A percentile compares a stretch with the other conserved stretches of the same genome.
Conservation (phyloP, 2,329 filamentous ascomycete genomes). For the Exserohilum rostratum region DNA sequence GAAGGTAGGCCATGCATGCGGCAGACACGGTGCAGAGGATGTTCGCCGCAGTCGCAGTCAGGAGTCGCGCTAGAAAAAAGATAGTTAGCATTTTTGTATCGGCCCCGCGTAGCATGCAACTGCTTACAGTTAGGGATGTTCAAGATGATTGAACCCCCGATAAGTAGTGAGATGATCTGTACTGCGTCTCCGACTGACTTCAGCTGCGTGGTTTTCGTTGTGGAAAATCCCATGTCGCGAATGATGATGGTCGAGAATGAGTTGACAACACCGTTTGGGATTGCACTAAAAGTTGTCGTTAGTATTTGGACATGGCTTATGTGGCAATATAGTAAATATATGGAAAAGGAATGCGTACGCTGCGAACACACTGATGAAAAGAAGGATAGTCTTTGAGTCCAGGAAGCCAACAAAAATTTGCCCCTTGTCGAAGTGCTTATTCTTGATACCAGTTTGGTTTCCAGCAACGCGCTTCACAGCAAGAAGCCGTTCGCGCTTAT, state of each 20-base stretch:
- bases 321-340: neutral
- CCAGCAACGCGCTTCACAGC: constrained; percentile 51
- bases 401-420: constrained; percentile 55
- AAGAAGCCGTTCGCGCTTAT: constrained; percentile 19
- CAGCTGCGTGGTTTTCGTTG: constrained; percentile 77
- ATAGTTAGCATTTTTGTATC: neutral
- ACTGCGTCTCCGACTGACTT: constrained; percentile 64
- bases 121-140: constrained; percentile 39
- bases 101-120: neutral
- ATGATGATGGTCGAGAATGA: constrained; percentile 59
- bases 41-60: constrained; percentile 32
- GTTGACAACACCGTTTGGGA: constrained; percentile 64
- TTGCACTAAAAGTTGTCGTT: constrained; percentile 11
- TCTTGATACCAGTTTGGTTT: constrained; percentile 59
- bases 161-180: constrained; percentile 48
- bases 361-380: constrained; percentile 51
- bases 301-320: neutral
- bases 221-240: constrained; percentile 80
- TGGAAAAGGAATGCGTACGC: constrained; percentile 48
- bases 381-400: constrained; percentile 50
- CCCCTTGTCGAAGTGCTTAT: constrained; percentile 53
- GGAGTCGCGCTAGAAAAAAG: constrained; percentile 29
- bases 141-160: constrained; percentile 32
- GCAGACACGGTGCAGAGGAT: constrained; percentile 31
- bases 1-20: constrained; percentile 24